phyloP scores from a whole-genome alignment of 768 basidiomycete genomes.

The Lactarius trivialis region DNA sequence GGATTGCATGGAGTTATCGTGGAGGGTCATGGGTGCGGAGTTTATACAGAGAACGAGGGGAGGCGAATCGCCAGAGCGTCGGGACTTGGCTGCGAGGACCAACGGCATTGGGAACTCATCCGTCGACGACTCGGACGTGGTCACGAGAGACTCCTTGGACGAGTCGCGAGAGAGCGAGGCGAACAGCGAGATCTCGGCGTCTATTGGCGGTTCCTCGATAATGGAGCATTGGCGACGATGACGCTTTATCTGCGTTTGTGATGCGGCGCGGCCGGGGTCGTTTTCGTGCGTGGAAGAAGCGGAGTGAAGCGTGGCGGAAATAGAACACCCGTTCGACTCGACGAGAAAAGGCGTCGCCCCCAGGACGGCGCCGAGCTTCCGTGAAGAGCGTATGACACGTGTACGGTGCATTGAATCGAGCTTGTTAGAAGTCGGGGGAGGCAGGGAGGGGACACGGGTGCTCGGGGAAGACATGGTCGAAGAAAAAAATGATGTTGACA shows the following conservation, averaged over 20 bases:
- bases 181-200: neutral
- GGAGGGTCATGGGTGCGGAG: slow-evolving; percentile 26
- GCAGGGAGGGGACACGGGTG: neutral
- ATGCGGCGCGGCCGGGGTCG: neutral
- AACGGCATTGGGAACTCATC: slow-evolving; percentile 24
- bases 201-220: neutral
- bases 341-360: slow-evolving; percentile 21
- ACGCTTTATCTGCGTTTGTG: slow-evolving; percentile 1
- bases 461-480: neutral
- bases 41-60: slow-evolving; percentile 32
- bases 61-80: slow-evolving; percentile 21
- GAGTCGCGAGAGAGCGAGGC: slow-evolving; percentile 19
- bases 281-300: neutral
- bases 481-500: neutral
- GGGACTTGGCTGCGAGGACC: slow-evolving; percentile 16
- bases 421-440: slow-evolving; percentile 17
- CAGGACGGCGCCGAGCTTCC: slow-evolving; percentile 22
- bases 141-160: slow-evolving; percentile 25
- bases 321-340: slow-evolving; percentile 13
- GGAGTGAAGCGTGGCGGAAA: neutral
- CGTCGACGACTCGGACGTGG: slow-evolving; percentile 24
- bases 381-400: slow-evolving; percentile 21
- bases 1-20: slow-evolving; percentile 23
- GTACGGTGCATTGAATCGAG: slow-evolving; percentile 19
- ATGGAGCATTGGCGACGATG: slow-evolving; percentile 14